phyloP scores from a whole-genome alignment of 345 rosid genomes.

The Cardiospermum halicacabum region DNA sequence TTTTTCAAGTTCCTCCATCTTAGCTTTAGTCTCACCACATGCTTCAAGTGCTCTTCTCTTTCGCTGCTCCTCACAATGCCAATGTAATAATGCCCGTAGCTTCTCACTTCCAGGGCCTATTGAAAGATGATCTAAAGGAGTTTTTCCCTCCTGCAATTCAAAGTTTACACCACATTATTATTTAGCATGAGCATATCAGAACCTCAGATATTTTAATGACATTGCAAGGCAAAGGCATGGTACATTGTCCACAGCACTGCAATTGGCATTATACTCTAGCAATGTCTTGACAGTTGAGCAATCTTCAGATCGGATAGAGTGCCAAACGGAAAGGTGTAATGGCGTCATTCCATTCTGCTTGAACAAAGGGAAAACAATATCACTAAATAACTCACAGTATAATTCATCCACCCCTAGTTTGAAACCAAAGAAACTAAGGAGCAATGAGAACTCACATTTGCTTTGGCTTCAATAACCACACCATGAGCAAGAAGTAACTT shows the following conservation, averaged over 20 bases:
- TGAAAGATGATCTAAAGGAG: slow-evolving; percentile 87
- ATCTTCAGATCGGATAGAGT: slow-evolving; percentile 76
- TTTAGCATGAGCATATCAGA: slow-evolving; percentile 8
- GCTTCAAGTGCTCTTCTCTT: slow-evolving; percentile 74
- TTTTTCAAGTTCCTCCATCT: slow-evolving; percentile 86
- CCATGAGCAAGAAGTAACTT: slow-evolving; percentile 75
- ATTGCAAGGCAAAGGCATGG: slow-evolving; percentile 1
- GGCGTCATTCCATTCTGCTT: slow-evolving; percentile 99
- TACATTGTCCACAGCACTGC: slow-evolving; percentile 89
- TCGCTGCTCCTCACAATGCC: slow-evolving; percentile 76
- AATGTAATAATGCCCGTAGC: slow-evolving; percentile 46
- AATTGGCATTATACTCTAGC: slow-evolving; percentile 84
- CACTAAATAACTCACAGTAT: slow-evolving; percentile 4
- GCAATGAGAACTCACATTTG: slow-evolving; percentile 49
- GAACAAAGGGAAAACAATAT: slow-evolving; percentile 11
- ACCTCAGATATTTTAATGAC: neutral
- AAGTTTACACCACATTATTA: slow-evolving; percentile 4
- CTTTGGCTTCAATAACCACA: slow-evolving; percentile 86
- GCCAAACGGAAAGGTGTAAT: slow-evolving; percentile 95
- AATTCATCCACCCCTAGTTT: slow-evolving; percentile 12
- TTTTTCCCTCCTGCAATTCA: slow-evolving; percentile 73
- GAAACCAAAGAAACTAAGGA: neutral
- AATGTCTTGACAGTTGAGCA: slow-evolving; percentile 73
- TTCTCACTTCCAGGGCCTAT: slow-evolving; percentile 72
- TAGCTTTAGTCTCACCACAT: slow-evolving; percentile 71